Base-by-base conservation (phyloP, 495 filamentous ascomycete genomes). In the Apodospora peruviana region DNA sequence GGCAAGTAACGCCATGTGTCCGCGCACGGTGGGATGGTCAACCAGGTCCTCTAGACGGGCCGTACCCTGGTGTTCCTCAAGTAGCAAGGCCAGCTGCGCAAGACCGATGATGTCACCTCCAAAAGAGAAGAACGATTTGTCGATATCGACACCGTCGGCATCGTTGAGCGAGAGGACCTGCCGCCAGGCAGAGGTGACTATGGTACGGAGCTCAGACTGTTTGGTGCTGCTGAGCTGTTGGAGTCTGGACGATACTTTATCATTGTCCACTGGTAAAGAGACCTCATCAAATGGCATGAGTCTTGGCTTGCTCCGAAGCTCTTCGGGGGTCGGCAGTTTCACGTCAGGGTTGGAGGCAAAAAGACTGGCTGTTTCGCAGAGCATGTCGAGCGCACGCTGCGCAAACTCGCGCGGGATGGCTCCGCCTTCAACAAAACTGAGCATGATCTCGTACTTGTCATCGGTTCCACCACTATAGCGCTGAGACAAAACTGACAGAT, bases 61-160 rank as follows among this genome's bases (percentile, higher is more conserved):
- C 44, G 9, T 7, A 40, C 14, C 2, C 3, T 17, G 16, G 40
- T 42, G 2, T 34, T 12, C 23, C 23, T 40, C 25, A 5, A 59
- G 42, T 2, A 59, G 44, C 40, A 40, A 55, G 18, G 45, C 46
- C 0, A 59, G 40, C 34, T 59, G 56, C 5, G 56, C 52, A 0
- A 59, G 49, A 11, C 40, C 52, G 22, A 55, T 47, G 22, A 59
- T 59, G 35, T 59, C 56, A 24, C 56, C 56, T 5, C 56, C 52
- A 1, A 55, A 14, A 25, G 20, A 44, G 40, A 59, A 59, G 43
- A 59, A 59, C 5, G 56, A 59, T 2, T 38, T 47, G 21, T 47
- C 25, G 2, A 23, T 4, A 24, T 52, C 43, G 22, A 57, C 36
- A 3, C 37, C 18, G 9, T 47, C n/a, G 0, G 25, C 25, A 3